Percentiles rank a stretch among this genome's conserved stretches.
Evolutionary conservation across 768 basidiomycete species (phyloP).

Genomic region (Pseudohyphozyma bogoriensis): DNA sequence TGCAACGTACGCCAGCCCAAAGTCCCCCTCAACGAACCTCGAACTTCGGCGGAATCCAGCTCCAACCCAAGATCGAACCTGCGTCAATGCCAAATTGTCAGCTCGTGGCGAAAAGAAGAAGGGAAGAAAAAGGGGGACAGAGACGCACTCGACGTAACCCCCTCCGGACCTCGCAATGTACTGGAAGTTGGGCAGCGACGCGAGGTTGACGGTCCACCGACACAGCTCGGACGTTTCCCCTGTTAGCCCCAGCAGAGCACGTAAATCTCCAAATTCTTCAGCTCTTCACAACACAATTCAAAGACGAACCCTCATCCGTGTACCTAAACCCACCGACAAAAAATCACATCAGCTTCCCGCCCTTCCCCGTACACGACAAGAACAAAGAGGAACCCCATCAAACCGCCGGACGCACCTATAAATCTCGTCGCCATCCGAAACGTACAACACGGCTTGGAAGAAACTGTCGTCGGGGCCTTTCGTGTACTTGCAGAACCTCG

Average conservation of each 20-base stretch:
- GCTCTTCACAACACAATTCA: not conserved
- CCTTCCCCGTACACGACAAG: too few relatives aligned
- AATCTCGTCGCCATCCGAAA: constrained; percentile 21
- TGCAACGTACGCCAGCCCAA: not conserved
- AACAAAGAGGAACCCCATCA: not conserved
- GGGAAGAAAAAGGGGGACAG: too few relatives aligned
- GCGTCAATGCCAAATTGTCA: not conserved
- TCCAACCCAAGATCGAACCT: constrained; percentile 22
- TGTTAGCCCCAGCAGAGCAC: not conserved
- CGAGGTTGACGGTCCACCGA: constrained; percentile 70
- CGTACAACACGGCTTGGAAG: constrained; percentile 69
- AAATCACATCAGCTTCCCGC: constrained; percentile 51
- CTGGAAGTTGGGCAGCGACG: constrained; percentile 60
- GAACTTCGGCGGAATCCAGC: constrained; percentile 26
- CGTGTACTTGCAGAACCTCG: constrained; percentile 56
- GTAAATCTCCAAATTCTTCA: too few relatives aligned
- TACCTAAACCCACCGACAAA: constrained; percentile 68
- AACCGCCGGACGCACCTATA: constrained; percentile 9
- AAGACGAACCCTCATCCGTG: constrained; percentile 51
- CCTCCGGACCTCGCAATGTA: constrained; percentile 7
- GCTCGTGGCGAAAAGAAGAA: not conserved
- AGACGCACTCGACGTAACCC: constrained; percentile 24
- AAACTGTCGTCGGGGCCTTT: constrained; percentile 49
- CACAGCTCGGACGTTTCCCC: constrained; percentile 32
- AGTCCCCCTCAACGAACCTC: constrained; percentile 6